Percentiles rank a stretch among this genome's conserved stretches.
Conservation (phyloP, 2,329 filamentous ascomycete species). For the Bipolaris zeicola region DNA sequence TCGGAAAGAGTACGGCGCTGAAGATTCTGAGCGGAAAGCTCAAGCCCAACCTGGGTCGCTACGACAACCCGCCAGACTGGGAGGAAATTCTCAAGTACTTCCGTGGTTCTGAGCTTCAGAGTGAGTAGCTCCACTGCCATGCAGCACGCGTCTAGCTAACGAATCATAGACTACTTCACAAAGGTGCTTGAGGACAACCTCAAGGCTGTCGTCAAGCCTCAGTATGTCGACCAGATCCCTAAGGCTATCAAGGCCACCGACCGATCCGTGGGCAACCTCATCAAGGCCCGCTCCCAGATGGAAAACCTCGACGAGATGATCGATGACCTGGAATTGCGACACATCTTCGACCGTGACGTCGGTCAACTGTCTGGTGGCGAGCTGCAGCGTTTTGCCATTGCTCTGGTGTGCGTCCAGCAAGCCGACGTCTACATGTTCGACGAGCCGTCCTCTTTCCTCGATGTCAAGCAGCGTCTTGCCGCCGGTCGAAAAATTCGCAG, state of each 20-base stretch:
- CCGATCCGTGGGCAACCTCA: constrained; percentile 78
- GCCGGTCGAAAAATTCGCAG: constrained; percentile 92
- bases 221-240: constrained; percentile 98
- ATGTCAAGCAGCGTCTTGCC: constrained; percentile 97
- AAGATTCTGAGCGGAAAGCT: constrained; percentile 99
- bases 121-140: constrained; percentile 57
- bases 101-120: constrained; percentile 95
- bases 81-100: constrained; percentile 99
- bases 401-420: constrained; percentile 91
- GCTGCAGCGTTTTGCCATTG: constrained; percentile 96
- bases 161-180: constrained; percentile 84
- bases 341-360: constrained; percentile 92
- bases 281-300: constrained; percentile 76
- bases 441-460: constrained; percentile 96
- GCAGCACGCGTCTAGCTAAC: constrained; percentile 21
- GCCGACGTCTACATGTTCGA: constrained; percentile 99
- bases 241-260: constrained; percentile 83
- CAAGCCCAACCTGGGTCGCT: constrained; percentile 95
- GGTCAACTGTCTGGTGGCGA: constrained; percentile 93
- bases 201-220: constrained; percentile 97
- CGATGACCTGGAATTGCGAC: constrained; percentile 81
- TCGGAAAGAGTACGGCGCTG: constrained; percentile 98
- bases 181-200: constrained; percentile 96
- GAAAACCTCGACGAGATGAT: constrained; percentile 82
- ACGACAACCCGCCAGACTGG: constrained; percentile 97